Evolutionary conservation across 2,329 filamentous ascomycete species (phyloP).

Genomic region (Trichoderma aggressivum): DNA sequence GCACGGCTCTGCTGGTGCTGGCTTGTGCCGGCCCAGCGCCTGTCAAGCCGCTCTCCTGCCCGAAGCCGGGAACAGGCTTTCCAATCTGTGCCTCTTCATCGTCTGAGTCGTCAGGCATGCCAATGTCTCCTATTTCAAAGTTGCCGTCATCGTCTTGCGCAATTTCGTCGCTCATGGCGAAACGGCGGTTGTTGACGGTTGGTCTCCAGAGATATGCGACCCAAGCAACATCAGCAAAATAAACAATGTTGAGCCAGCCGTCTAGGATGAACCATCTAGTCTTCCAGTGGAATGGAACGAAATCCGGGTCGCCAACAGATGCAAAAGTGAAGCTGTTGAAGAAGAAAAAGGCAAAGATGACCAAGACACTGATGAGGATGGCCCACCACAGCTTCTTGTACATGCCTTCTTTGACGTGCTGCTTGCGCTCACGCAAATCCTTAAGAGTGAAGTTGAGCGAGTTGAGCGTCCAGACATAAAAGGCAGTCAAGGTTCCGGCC

Average conservation of each 20-base stretch:
- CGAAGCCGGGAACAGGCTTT: constrained; percentile 27
- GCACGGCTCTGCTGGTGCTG: constrained; percentile 12
- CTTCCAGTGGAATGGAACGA: constrained; percentile 96
- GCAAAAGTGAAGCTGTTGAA: constrained; percentile 96
- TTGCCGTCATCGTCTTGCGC: constrained; percentile 94
- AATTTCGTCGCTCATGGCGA: constrained; percentile 98
- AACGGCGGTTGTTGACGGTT: constrained; percentile 92
- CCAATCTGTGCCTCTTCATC: constrained; percentile 53
- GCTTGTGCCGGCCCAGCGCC: constrained; percentile 25
- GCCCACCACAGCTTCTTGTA: constrained; percentile 99
- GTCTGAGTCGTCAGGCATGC: constrained; percentile 64
- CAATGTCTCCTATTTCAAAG: constrained; percentile 93
- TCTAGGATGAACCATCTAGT: constrained; percentile 96
- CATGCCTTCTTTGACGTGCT: constrained; percentile 90
- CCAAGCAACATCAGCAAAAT: constrained; percentile 88
- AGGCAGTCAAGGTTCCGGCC: constrained; percentile 86
- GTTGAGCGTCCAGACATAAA: constrained; percentile 98
- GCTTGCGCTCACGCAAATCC: constrained; percentile 90
- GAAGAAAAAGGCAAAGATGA: constrained; percentile 98
- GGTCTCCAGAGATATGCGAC: constrained; percentile 95
- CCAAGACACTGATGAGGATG: constrained; percentile 84
- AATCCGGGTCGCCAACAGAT: constrained; percentile 77
- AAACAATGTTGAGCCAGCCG: constrained; percentile 95
- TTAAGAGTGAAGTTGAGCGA: constrained; percentile 93
- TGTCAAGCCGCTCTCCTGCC: constrained; percentile 28